A percentile compares a stretch with the other conserved stretches of the same genome.
These are phyloP conservation scores for Condylostoma magnum DNA, from an alignment of 169 alveolate genomes.

Conservation along the genomic window DNA sequence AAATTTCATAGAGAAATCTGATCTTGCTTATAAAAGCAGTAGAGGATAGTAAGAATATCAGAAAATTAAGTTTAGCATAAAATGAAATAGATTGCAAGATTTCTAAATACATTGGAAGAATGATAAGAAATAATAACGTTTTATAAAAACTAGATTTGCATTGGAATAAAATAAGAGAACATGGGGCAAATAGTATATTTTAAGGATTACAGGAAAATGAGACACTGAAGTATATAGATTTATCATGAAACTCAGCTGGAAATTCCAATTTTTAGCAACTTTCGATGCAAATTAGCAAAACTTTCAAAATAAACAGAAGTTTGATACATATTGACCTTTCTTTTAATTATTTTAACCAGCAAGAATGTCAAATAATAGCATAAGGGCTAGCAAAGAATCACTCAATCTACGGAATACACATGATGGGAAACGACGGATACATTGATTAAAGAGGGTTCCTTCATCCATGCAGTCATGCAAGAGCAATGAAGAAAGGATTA, in stretches of 20 bases:
- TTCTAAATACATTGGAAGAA: neutral
- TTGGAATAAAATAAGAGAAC: slow-evolving; percentile 54
- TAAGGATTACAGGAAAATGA: slow-evolving; percentile 24
- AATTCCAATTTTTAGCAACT: slow-evolving; percentile 26
- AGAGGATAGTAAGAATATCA: too few species aligned
- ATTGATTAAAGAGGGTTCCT: slow-evolving; percentile 69
- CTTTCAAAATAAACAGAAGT: slow-evolving; percentile 38
- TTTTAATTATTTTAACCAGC: slow-evolving; percentile 48
- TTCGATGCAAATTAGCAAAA: slow-evolving; percentile 23
- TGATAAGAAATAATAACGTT: neutral
- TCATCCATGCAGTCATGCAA: slow-evolving; percentile 10
- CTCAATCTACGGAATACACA: slow-evolving; percentile 65
- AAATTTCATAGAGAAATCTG: too few species aligned
- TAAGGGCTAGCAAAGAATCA: slow-evolving; percentile 60
- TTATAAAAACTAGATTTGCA: slow-evolving; percentile 15
- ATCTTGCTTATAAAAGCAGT: too few species aligned
- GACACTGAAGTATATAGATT: slow-evolving; percentile 46
- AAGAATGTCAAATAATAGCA: slow-evolving; percentile 52
- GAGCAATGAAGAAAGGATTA: slow-evolving; percentile 32
- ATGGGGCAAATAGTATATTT: slow-evolving; percentile 40
- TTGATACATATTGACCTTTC: slow-evolving; percentile 65
- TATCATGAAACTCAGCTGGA: slow-evolving; percentile 63
- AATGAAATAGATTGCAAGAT: slow-evolving; percentile 1
- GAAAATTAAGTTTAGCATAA: slow-evolving; percentile 5
- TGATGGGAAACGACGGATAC: slow-evolving; percentile 70